Base-by-base conservation (phyloP, 345 rosid species). In the Citrus medica region DNA sequence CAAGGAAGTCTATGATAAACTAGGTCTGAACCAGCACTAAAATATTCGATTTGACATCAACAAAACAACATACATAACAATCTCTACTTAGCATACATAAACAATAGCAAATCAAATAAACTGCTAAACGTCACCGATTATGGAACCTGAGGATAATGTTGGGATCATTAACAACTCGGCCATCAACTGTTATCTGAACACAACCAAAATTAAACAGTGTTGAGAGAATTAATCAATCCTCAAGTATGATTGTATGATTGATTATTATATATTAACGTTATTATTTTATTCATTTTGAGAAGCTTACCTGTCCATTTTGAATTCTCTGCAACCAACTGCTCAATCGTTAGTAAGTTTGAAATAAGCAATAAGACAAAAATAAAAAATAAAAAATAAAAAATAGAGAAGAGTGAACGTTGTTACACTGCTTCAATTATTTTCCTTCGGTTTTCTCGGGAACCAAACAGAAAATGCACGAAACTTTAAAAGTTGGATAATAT, bases 291-390 rank as follows among this genome's bases (percentile, higher is more conserved):
- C 35, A 67, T 56, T 61, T 67, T 17, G 61, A 69, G 61, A 70
- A 74, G 61, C 69, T 16, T 80, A 91, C 98, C 96, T 94, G 96
- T 79, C 93, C 97, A 80, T 85, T 92, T 63, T 84, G 88, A 24
- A 94, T 93, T 78, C 98, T 80, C 89, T 91, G 97, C 88, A 90
- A 80, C 97, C 98, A 94, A 82, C 96, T 92, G 92, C 55, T 78
- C 12, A 64, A 68, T 37, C 33, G 76, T 79, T 25, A 81, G 79
- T 30, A 68, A 32, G 72, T 9, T 46, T 17, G 37, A 40, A 55
- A 12, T 19, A 42, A 53, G 58, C 1, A 53, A 51, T 4, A 16
- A 14, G 5, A 48, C 0, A 51, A 51, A 33, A 33, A 33, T 33
- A 1, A 53, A 53, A 53, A n/a, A n/a, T n/a, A n/a, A n/a, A n/a